These are phyloP conservation scores for Hypoxylon cercidicola DNA, from an alignment of 495 filamentous ascomycete genomes.

Conservation along the genomic window DNA sequence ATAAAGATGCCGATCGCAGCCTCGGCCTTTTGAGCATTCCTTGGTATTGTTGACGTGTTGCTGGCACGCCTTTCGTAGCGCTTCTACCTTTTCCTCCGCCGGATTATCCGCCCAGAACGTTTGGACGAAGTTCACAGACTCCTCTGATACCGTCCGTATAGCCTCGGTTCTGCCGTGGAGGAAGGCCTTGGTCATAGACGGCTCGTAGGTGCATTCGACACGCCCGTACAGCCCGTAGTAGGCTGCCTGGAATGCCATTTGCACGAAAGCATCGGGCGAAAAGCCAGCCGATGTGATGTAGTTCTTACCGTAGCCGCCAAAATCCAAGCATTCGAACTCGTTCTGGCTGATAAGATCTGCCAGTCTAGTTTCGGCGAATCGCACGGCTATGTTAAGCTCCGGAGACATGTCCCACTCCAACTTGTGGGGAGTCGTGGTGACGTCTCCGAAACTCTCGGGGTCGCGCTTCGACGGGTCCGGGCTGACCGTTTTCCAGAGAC, in stretches of 20 bases:
- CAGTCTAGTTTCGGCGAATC: slow-evolving; percentile 94
- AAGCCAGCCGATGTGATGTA: slow-evolving; percentile 98
- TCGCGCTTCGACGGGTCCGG: slow-evolving; percentile 96
- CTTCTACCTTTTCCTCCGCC: slow-evolving; percentile 81
- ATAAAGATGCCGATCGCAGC: slow-evolving; percentile 94
- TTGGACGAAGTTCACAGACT: slow-evolving; percentile 85
- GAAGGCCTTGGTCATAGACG: slow-evolving; percentile 96
- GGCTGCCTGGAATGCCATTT: slow-evolving; percentile 99
- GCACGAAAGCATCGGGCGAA: slow-evolving; percentile 96
- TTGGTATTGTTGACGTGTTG: slow-evolving; percentile 83
- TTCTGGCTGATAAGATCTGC: slow-evolving; percentile 97
- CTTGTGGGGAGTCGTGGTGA: slow-evolving; percentile 93
- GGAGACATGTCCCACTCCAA: slow-evolving; percentile 98
- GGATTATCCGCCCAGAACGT: slow-evolving; percentile 96
- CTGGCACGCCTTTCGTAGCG: slow-evolving; percentile 82
- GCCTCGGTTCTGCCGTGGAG: slow-evolving; percentile 96
- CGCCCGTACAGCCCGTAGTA: slow-evolving; percentile 98
- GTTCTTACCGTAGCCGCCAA: slow-evolving; percentile 90
- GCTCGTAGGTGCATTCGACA: slow-evolving; percentile 95
- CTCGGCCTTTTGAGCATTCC: slow-evolving; percentile 89
- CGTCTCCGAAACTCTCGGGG: slow-evolving; percentile 91
- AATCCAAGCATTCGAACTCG: slow-evolving; percentile 93
- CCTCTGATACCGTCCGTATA: slow-evolving; percentile 83
- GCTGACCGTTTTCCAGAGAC: slow-evolving; percentile 87
- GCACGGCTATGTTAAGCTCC: slow-evolving; percentile 87